These are phyloP conservation scores for Pyrenula aspistea DNA, from an alignment of 495 filamentous ascomycete genomes.

Conservation along the genomic window DNA sequence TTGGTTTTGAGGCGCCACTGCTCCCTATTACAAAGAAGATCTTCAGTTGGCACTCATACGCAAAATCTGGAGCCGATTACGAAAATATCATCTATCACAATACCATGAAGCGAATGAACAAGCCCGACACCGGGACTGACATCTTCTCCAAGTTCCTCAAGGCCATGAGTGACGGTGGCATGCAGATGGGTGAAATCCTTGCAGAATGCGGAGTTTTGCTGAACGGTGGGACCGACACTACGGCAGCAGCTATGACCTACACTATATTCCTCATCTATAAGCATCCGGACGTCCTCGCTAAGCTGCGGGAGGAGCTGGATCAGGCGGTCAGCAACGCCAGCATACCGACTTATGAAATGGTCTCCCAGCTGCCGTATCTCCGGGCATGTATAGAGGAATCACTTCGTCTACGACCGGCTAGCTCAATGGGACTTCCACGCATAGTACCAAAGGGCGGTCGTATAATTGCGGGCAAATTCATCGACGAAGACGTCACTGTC, in stretches of 20 bases:
- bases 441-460: background rate
- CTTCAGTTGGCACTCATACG: no score
- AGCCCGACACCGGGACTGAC: no score
- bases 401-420: slow-evolving; percentile 19
- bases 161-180: no score
- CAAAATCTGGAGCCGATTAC: no score
- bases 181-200: slow-evolving; percentile 19
- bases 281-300: slow-evolving; percentile 33
- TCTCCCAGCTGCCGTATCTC: slow-evolving; percentile 27
- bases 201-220: slow-evolving; percentile 29
- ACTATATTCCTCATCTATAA: slow-evolving; percentile 43
- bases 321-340: slow-evolving; percentile 22
- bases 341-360: no score
- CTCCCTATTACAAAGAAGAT: no score
- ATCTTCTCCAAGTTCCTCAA: no score
- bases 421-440: background rate
- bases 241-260: slow-evolving; percentile 38
- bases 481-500: background rate
- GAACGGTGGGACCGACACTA: no score
- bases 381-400: slow-evolving; percentile 31
- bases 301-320: slow-evolving; percentile 47
- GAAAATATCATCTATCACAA: no score
- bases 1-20: slow-evolving; percentile 6
- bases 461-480: background rate
- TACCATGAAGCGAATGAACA: no score